phyloP scores from a whole-genome alignment of 257 asterid genomes.

The Solanum raphanifolium region DNA sequence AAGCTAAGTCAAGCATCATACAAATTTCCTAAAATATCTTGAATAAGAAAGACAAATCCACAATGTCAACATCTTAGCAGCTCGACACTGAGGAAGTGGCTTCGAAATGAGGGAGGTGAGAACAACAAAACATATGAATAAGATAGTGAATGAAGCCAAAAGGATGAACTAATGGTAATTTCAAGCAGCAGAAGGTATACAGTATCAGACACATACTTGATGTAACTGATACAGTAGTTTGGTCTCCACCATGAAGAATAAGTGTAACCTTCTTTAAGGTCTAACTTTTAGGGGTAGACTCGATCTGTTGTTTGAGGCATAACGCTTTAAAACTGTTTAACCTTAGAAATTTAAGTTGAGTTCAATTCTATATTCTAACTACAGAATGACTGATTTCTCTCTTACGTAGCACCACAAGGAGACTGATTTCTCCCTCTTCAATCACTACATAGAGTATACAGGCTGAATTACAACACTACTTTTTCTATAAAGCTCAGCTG shows the following conservation, averaged over 20 bases:
- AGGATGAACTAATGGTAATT: not conserved
- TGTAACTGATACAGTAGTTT: not conserved
- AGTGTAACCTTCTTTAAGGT: not conserved
- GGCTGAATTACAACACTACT: not conserved
- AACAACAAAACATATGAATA: not conserved
- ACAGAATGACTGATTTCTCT: not conserved
- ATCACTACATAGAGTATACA: not conserved
- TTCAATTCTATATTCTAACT: not conserved
- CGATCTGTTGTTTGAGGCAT: not conserved
- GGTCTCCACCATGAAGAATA: not conserved
- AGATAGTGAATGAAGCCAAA: not conserved
- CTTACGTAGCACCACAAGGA: not conserved
- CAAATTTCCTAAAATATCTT: too few relatives aligned
- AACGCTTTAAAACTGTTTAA: not conserved
- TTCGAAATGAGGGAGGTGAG: not conserved
- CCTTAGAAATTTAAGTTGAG: not conserved
- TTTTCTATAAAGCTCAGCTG: not conserved
- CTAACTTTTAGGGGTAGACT: not conserved
- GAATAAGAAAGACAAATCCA: not conserved
- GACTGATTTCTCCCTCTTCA: not conserved
- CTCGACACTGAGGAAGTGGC: not conserved
- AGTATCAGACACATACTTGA: not conserved
- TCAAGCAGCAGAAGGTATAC: not conserved
- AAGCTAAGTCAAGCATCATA: not conserved
- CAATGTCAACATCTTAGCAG: not conserved